Percentiles rank a stretch among this genome's conserved stretches.
Conservation (phyloP, 2,329 filamentous ascomycete genomes). For the Xylariales sp. region DNA sequence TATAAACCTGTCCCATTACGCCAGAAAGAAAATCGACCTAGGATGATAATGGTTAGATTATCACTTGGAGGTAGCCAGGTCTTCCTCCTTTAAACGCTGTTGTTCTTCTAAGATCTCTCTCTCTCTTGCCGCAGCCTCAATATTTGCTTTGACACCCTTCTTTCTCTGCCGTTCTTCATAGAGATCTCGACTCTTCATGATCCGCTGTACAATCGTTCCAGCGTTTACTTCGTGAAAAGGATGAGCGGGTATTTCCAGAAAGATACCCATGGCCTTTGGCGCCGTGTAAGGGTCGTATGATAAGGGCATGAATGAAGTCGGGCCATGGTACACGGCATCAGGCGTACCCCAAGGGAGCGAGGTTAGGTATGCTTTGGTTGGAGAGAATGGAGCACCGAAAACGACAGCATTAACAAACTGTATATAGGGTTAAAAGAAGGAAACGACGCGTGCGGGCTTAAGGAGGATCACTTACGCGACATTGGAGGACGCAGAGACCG, state of each 20-base stretch:
- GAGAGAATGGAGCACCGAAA: constrained; percentile 86
- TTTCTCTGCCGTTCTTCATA: constrained; percentile 90
- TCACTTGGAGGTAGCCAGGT: too few relatives aligned
- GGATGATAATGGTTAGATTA: too few relatives aligned
- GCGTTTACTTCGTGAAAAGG: constrained; percentile 85
- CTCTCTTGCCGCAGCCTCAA: constrained; percentile 62
- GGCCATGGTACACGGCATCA: constrained; percentile 89
- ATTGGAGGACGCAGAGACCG: constrained; percentile 91
- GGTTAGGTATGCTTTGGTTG: constrained; percentile 72
- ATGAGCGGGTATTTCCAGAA: constrained; percentile 72
- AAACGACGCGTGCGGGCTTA: too few relatives aligned
- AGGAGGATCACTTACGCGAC: constrained; percentile 59
- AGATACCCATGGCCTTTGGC: constrained; percentile 79
- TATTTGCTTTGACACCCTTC: constrained; percentile 81
- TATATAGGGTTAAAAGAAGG: too few relatives aligned
- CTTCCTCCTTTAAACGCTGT: constrained; percentile 44
- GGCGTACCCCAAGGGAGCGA: constrained; percentile 71
- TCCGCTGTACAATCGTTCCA: constrained; percentile 84
- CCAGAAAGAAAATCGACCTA: too few relatives aligned
- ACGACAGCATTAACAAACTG: constrained; percentile 85
- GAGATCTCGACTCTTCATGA: constrained; percentile 77
- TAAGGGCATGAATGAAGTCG: constrained; percentile 81
- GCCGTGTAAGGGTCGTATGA: constrained; percentile 78
- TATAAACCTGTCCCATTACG: too few relatives aligned
- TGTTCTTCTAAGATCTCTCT: constrained; percentile 60